Evolutionary conservation across 75 land plant species (phyloP), one percentile per base, ranked within the genome.

Genomic region (Chamaecyparis obtusa): DNA sequence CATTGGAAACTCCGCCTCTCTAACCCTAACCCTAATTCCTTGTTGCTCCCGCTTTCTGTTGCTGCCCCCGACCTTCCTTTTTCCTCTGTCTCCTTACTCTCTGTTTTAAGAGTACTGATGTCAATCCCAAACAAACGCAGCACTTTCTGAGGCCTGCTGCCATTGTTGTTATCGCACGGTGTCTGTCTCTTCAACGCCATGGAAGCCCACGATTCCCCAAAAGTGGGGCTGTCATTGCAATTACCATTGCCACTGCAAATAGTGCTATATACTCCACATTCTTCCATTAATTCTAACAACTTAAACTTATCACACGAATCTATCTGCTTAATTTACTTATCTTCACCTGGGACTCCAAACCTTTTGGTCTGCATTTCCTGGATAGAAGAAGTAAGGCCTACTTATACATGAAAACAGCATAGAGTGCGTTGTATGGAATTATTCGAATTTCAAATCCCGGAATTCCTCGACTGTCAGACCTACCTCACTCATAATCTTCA

Each of bases 1-100:
- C 93, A 93, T 60, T 92, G 88, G 88, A 92, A 93, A 54, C 67
- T 90, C 33, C 90, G 64, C 2, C 85, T 55, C 74, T 86, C 84
- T 39, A 75, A 78, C 17, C 78, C 44, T 15, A 74, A 55, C 74
- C 81, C 84, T 39, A 75, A 78, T 17, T 77, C 33, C 16, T 55
- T 57, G 46, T 76, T 54, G 19, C 87, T 56, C n/a, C 33, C 41
- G 69, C 37, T 27, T 35, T 39, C 89, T 14, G 64, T 39, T 4
- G 8, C 43, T 13, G 49, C 43, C 6, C 30, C 43, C 8, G 19
- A 41, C 37, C 44, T 7, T 1, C 35, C 79, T 44, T 2, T 17
- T 11, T 36, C 87, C 11, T 86, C 36, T 11, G 19, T 15, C 5
- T 36, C 77, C 0, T 16, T 32, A 3, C 6, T 19, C 30, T 17